Evolutionary conservation across 164 flowering plant species (phyloP), one percentile per base, ranked within the genome.

Genomic region (Chimonanthus salicifolius): DNA sequence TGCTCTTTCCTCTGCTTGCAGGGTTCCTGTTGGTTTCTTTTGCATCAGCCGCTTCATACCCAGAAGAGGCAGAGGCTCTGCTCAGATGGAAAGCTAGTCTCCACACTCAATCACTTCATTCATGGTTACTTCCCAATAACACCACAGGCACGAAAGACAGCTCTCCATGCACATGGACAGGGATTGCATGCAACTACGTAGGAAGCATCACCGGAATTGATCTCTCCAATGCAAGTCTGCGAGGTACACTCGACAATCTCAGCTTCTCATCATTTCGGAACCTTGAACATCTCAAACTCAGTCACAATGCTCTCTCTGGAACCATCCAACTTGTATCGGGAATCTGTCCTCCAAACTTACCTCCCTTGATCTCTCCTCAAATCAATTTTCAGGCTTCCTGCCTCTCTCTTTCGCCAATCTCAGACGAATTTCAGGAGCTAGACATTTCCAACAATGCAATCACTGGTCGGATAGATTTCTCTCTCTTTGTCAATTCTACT

Each of bases 321-420:
- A 11, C 70, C 3, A 78, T 82, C 10, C 85, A 0, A 2, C 50
- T 4, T 51, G 18, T 2, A 76, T 82, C 46, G 78, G 80, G 2
- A 2, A 49, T 11, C 74, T 74, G 47, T 71, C 16, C 68, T 47
- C 76, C 16, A 78, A 80, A 0, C 77, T 82, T 16, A 47, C 58
- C n/a, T 64, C 50, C 45, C 81, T 80, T 60, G 74, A 76, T 18
- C 78, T 82, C 15, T 80, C 79, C 4, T 45, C 66, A 3, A 80
- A 80, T 67, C 63, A 8, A 43, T 50, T 82, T 13, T 58, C 70
- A 10, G 77, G 82, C 3, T 5, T 68, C 4, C 20, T 82, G 1
- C 84, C 84, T n/a, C 72, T 76, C 71, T 76, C 84, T 3, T 73
- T 81, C 4, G 74, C 80, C 3, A 78, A 81, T 72, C 74, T 78